Percentiles rank a stretch among this genome's conserved stretches.
Conservation (phyloP, 2,329 filamentous ascomycete genomes). For the Dendryphion nanum region DNA sequence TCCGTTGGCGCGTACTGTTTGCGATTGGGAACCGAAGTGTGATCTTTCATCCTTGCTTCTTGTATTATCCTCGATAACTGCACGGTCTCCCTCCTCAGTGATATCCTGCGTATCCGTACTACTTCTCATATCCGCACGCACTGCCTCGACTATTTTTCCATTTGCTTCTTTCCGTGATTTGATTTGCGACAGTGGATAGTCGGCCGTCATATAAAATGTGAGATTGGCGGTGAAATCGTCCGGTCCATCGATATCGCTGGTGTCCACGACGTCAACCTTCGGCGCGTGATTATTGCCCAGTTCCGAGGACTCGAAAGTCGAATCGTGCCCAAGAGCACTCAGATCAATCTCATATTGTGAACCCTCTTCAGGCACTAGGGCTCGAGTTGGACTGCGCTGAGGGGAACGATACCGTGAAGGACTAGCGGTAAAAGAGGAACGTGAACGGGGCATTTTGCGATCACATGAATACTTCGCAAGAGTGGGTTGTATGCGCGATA, state of each 20-base stretch:
- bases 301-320: constrained; percentile 33
- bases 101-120: constrained; percentile 12
- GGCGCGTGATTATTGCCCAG: constrained; percentile 26
- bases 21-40: constrained; percentile 14
- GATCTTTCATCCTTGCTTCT: constrained; percentile 3
- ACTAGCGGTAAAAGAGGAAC: constrained; percentile 35
- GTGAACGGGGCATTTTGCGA: constrained; percentile 28
- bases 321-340: constrained; percentile 36
- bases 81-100: constrained; percentile 18
- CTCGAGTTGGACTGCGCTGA: constrained; percentile 25
- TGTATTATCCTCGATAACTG: constrained; percentile 15
- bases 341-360: constrained; percentile 41
- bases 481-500: no score
- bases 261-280: constrained; percentile 36
- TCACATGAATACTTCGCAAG: not conserved
- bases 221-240: constrained; percentile 45
- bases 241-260: constrained; percentile 42
- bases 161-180: constrained; percentile 33
- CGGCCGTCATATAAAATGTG: constrained; percentile 43
- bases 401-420: constrained; percentile 29
- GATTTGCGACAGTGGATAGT: constrained; percentile 25
- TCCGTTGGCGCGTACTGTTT: constrained; percentile 23
- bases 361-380: constrained; percentile 26
- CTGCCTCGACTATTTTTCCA: constrained; percentile 11
- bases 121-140: constrained; percentile 17